Evolutionary conservation across 805 yeast species (phyloP).

Genomic region (Starmerella floris): DNA sequence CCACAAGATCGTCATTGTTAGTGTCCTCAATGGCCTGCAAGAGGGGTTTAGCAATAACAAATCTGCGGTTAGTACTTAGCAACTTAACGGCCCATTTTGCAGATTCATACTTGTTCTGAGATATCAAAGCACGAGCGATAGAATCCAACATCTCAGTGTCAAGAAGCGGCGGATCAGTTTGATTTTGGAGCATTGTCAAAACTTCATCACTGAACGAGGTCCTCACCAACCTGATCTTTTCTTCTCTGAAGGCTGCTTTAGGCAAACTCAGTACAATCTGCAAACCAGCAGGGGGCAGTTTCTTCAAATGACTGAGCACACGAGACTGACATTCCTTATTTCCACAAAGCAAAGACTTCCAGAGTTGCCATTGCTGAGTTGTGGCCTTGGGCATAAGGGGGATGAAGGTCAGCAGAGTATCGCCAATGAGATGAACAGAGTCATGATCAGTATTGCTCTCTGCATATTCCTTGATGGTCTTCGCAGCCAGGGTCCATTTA

Average conservation of each 20-base stretch:
- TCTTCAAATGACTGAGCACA: not conserved
- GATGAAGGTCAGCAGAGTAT: not conserved
- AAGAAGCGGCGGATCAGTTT: not conserved
- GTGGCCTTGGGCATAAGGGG: constrained; percentile 5
- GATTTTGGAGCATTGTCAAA: not conserved
- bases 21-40: constrained; percentile 3
- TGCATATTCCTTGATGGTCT: not conserved
- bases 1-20: constrained; percentile 2
- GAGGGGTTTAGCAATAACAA: constrained; percentile 10
- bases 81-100: constrained; percentile 5
- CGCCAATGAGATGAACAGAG: not conserved
- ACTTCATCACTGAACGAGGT: not conserved
- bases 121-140: constrained; percentile 1
- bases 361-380: not conserved
- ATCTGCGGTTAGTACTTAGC: not conserved
- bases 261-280: not conserved
- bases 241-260: not conserved
- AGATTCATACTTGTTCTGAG: not conserved
- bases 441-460: not conserved
- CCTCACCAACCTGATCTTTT: constrained; percentile 3
- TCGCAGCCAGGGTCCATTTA: constrained; percentile 1
- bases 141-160: constrained; percentile 4
- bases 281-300: not conserved
- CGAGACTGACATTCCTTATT: not conserved
- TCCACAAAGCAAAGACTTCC: not conserved